These are phyloP conservation scores for Colletotrichum lindemuthianum DNA, from an alignment of 2,329 filamentous ascomycete species.

Conservation along the genomic window DNA sequence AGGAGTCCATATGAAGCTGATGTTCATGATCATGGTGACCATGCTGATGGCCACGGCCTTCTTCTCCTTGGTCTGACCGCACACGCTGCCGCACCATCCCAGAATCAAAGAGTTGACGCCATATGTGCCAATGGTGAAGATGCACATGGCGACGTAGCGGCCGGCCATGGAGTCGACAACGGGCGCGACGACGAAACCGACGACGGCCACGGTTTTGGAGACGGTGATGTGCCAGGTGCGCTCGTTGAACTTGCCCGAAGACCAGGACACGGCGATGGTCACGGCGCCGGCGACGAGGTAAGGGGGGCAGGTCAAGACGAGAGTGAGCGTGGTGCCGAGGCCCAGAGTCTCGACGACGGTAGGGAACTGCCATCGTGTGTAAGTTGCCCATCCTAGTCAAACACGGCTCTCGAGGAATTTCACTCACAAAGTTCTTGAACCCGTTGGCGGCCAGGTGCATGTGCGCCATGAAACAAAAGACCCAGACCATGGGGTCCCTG, in stretches of 20 bases:
- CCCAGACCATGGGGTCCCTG: conserved; percentile 55
- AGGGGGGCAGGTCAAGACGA: conserved; percentile 56
- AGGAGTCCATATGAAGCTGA: conserved; percentile 52
- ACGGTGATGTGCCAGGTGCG: conserved; percentile 55
- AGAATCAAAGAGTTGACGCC: conserved; percentile 52
- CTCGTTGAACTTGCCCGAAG: conserved; percentile 54
- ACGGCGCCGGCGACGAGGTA: conserved; percentile 45
- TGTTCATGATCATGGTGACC: conserved; percentile 40
- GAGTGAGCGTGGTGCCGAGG: conserved; percentile 57
- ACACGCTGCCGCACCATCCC: conserved; percentile 50
- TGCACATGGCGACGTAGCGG: conserved; percentile 44
- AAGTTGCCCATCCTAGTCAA: neutral
- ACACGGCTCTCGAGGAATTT: accelerated
- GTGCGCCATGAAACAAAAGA: conserved; percentile 60
- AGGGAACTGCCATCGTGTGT: conserved; percentile 42
- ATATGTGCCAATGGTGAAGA: conserved; percentile 43
- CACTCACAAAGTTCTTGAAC: conserved; percentile 51
- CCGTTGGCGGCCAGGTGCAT: conserved; percentile 59
- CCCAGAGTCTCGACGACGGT: conserved; percentile 58
- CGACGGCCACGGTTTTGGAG: conserved; percentile 49
- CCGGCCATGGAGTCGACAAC: conserved; percentile 40
- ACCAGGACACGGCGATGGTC: conserved; percentile 40
- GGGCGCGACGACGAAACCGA: conserved; percentile 48
- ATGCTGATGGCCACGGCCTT: conserved; percentile 50
- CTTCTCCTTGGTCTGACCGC: conserved; percentile 55